These are phyloP conservation scores for Mentha longifolia DNA, from an alignment of 257 asterid genomes.

Conservation along the genomic window DNA sequence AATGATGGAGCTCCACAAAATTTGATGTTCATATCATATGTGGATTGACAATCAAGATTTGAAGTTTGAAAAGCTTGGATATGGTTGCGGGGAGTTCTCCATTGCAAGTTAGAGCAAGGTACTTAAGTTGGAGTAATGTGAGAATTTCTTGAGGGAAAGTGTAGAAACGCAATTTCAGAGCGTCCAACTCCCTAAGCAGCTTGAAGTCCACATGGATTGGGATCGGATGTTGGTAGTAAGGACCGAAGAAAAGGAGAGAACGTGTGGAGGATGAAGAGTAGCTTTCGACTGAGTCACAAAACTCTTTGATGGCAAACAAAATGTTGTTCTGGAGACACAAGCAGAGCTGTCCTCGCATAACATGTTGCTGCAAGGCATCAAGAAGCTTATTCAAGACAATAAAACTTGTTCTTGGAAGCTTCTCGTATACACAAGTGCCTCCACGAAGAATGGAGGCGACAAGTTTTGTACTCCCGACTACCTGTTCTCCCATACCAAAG, in stretches of 20 bases:
- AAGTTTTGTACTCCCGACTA: too few species aligned
- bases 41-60: background rate
- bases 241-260: too few species aligned
- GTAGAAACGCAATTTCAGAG: background rate
- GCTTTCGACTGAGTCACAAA: background rate
- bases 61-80: background rate
- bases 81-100: conserved; percentile 34
- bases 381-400: too few species aligned
- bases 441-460: too few species aligned
- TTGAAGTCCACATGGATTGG: background rate
- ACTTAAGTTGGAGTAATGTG: too few species aligned
- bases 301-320: background rate
- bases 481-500: too few species aligned
- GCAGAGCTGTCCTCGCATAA: too few species aligned
- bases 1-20: background rate
- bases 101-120: too few species aligned
- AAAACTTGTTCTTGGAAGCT: too few species aligned
- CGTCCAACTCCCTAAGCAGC: background rate
- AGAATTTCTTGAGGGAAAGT: too few species aligned
- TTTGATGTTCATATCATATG: background rate
- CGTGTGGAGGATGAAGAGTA: background rate
- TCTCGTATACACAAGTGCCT: too few species aligned
- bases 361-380: too few species aligned
- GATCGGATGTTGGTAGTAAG: background rate
- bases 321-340: background rate